Percentiles rank a stretch among this genome's conserved stretches.
phyloP scores from a whole-genome alignment of 2,329 filamentous ascomycete genomes.

The Fusarium dlaminii region DNA sequence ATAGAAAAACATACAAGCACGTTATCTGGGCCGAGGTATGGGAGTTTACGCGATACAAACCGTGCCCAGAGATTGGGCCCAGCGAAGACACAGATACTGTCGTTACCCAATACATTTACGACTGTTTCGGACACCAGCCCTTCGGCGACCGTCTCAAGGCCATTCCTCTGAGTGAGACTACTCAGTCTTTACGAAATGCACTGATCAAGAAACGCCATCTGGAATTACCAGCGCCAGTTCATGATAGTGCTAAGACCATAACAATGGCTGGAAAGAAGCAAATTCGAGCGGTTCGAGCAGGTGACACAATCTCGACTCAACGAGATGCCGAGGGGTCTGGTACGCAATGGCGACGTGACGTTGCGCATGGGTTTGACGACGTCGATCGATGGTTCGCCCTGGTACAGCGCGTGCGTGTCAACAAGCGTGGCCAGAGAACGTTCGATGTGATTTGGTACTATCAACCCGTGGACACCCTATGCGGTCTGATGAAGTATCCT shows the following conservation, averaged over 20 bases:
- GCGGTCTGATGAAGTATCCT: constrained; percentile 73
- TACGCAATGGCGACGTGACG: constrained; percentile 65
- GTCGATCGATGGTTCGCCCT: constrained; percentile 75
- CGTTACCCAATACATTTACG: constrained; percentile 74
- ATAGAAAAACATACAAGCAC: constrained; percentile 47
- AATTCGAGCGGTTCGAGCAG: constrained; percentile 50
- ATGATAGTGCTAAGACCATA: constrained; percentile 34
- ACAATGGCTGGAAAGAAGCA: constrained; percentile 36
- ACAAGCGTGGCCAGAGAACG: constrained; percentile 47
- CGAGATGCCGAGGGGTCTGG: constrained; percentile 57
- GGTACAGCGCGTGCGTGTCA: constrained; percentile 65
- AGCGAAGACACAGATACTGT: constrained; percentile 57
- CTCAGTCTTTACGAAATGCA: constrained; percentile 42
- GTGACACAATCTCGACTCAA: constrained; percentile 60
- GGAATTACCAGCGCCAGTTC: constrained; percentile 39
- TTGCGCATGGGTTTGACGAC: constrained; percentile 53
- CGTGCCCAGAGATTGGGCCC: neutral
- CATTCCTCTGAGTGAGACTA: constrained; percentile 41
- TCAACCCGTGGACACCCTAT: constrained; percentile 74
- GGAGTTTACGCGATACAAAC: constrained; percentile 48
- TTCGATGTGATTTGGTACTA: constrained; percentile 82
- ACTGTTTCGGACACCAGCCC: constrained; percentile 71
- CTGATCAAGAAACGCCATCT: constrained; percentile 44
- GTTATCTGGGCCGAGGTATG: constrained; percentile 64
- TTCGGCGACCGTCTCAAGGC: constrained; percentile 63